Evolutionary conservation across 257 asterid genomes (phyloP).

Genomic region (Solanum piurae): DNA sequence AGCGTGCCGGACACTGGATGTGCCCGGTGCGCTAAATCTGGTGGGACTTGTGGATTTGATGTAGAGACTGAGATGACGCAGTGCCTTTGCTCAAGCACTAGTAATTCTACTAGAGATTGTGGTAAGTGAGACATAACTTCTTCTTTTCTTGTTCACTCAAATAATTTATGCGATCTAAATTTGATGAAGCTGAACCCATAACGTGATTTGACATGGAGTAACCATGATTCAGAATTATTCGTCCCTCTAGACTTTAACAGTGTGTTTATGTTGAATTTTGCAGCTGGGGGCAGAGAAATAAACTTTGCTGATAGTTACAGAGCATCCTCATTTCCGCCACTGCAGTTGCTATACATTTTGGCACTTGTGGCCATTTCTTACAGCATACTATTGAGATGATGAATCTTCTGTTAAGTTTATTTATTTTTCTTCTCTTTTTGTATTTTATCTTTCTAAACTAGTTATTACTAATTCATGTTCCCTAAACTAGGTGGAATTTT

Average conservation of each 20-base stretch:
- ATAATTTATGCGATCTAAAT: background rate
- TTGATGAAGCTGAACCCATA: background rate
- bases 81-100: slow-evolving; percentile 56
- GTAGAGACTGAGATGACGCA: slow-evolving; percentile 60
- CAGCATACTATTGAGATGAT: background rate
- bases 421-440: background rate
- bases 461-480: background rate
- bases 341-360: background rate
- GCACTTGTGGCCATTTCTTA: background rate
- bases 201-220: background rate
- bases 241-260: background rate
- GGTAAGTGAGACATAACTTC: slow-evolving; percentile 26
- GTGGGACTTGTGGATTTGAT: slow-evolving; percentile 81
- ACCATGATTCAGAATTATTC: background rate
- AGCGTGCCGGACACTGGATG: slow-evolving; percentile 65
- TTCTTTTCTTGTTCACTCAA: background rate
- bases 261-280: background rate
- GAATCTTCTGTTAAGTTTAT: background rate
- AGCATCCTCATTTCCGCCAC: background rate
- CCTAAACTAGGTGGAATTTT: no score
- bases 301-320: background rate
- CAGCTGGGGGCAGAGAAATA: background rate
- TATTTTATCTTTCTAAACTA: background rate
- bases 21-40: slow-evolving; percentile 45
- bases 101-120: slow-evolving; percentile 59